Evolutionary conservation across 495 filamentous ascomycete genomes (phyloP).

Genomic region (Filosporella fistucella): DNA sequence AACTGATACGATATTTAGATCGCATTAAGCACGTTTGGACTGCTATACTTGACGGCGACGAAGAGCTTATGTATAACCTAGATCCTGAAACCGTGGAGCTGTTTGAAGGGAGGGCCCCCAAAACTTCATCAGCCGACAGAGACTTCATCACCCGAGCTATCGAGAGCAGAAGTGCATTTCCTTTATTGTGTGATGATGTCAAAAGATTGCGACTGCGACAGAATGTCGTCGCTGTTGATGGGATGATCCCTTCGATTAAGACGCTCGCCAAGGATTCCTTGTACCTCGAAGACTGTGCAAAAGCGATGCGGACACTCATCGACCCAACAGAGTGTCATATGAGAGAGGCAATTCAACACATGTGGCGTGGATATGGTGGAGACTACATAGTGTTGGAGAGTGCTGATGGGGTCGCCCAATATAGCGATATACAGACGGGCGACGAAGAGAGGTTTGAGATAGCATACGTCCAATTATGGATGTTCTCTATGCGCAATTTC

Average conservation of each 20-base stretch:
- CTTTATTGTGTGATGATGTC: conserved; percentile 8
- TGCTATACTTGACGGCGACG: conserved; percentile 10
- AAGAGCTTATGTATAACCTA: too few relatives aligned
- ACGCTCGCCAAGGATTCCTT: conserved; percentile 18
- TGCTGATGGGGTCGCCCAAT: conserved; percentile 12
- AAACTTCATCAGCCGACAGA: conserved; percentile 15
- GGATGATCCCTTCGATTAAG: conserved; percentile 17
- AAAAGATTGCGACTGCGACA: conserved; percentile 14
- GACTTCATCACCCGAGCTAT: conserved; percentile 11
- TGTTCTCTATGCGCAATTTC: conserved; percentile 15
- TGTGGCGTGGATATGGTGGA: conserved; percentile 14
- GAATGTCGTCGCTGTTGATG: conserved; percentile 14
- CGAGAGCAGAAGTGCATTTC: conserved; percentile 14
- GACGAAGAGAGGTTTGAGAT: conserved; percentile 15
- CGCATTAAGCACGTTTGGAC: conserved; percentile 16
- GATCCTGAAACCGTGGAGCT: too few relatives aligned
- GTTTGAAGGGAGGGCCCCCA: conserved; percentile 13
- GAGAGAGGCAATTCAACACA: conserved; percentile 15
- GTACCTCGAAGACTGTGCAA: conserved; percentile 17
- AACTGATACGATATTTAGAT: conserved; percentile 17
- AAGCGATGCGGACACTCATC: too few relatives aligned
- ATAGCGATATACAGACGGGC: conserved; percentile 12
- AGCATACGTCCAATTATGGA: conserved; percentile 15
- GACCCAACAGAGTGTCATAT: conserved; percentile 15
- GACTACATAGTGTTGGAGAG: conserved; percentile 18